Evolutionary conservation across 768 basidiomycete genomes (phyloP), one percentile per base, ranked within the genome.

Genomic region (Lentinula aciculospora): DNA sequence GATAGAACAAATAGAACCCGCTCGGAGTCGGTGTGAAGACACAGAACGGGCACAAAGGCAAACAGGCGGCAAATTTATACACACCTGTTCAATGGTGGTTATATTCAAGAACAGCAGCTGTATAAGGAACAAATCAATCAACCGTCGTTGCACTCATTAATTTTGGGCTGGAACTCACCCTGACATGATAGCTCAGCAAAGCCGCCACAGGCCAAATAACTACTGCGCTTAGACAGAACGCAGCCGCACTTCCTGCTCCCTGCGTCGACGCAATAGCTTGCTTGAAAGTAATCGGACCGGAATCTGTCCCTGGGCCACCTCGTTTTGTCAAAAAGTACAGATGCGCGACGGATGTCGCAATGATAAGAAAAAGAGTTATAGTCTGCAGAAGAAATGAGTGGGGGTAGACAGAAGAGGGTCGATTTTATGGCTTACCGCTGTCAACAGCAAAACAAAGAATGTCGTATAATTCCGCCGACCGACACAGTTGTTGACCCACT

Each of bases 61-160:
- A 44, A 44, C 10, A 23, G 42, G n/a, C 42, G 19, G 42, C n/a
- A 17, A 21, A 5, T 21, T 27, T 36, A 12, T 45, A 67, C 83
- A 70, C 69, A 89, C 89, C 81, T 94, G 92, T 74, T 98, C 95
- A 60, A 98, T 94, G n/a, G 94, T 98, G 8, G 95, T 97, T 34
- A 93, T 79, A 69, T 96, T 95, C 61, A 94, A 75, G 31, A 94
- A 68, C 54, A 96, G 72, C 48, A 98, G 78, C 88, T 92, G 68
- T 34, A 59, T 53, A 57, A 44, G 19, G 4, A 59, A 65, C 32
- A 15, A 28, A 28, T 21, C n/a, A 17, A 53, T 39, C 23, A 25
- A 36, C 19, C 15, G 13, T 39, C 19, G 3, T 7, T 37, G 19
- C 51, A 25, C 21, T 53, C 25, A n/a, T 15, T 32, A 50, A 23